Conservation (phyloP, 768 basidiomycete genomes). For the Mycena leptocephala region DNA sequence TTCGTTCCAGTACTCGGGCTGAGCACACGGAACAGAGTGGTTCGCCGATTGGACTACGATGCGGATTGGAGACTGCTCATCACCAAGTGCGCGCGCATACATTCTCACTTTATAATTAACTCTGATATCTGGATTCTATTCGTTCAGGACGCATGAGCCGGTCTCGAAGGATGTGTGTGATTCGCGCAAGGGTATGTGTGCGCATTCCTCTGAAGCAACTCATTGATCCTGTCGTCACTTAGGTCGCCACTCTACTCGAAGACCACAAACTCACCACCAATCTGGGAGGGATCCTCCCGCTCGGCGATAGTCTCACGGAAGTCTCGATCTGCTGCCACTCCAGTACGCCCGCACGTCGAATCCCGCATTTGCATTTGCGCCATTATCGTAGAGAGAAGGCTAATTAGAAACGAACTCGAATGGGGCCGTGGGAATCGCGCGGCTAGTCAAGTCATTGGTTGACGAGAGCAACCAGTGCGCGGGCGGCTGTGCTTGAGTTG, state of each 20-base stretch:
- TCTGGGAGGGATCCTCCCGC: constrained; percentile 57
- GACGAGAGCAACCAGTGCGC: constrained; percentile 65
- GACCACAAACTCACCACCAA: constrained; percentile 65
- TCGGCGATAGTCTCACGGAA: constrained; percentile 59
- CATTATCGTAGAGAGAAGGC: too few relatives aligned
- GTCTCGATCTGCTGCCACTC: constrained; percentile 80
- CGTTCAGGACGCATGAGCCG: constrained; percentile 66
- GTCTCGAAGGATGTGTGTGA: constrained; percentile 58
- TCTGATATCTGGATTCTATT: neutral
- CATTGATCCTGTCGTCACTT: constrained; percentile 36
- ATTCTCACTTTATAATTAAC: neutral
- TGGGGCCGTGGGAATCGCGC: constrained; percentile 71
- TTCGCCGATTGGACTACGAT: constrained; percentile 79
- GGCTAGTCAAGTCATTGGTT: constrained; percentile 70
- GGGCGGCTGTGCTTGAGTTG: constrained; percentile 43
- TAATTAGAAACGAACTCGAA: too few relatives aligned
- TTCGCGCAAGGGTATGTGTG: constrained; percentile 60
- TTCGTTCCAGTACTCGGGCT: neutral
- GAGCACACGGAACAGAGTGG: constrained; percentile 50
- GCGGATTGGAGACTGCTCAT: constrained; percentile 72
- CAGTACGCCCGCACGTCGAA: constrained; percentile 71
- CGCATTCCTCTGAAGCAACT: neutral
- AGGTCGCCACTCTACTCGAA: constrained; percentile 61
- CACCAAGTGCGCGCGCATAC: constrained; percentile 72
- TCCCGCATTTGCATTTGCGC: neutral